Conservation (phyloP, 371 early-diverging fungal species). For the Circinella minor region DNA sequence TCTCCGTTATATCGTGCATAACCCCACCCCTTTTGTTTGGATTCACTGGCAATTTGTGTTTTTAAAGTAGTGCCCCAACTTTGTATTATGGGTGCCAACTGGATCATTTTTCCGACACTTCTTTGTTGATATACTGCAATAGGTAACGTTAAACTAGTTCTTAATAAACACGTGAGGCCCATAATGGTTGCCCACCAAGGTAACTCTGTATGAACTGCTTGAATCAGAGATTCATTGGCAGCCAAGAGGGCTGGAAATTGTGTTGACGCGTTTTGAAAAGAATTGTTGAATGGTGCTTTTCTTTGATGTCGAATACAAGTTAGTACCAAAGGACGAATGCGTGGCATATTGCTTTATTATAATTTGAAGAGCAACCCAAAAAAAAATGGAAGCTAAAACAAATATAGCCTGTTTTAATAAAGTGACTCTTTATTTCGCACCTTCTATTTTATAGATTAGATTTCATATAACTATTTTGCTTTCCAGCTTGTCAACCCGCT, state of each 20-base stretch:
- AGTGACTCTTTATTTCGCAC: neutral
- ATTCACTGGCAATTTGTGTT: slow-evolving; percentile 48
- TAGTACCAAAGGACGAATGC: neutral
- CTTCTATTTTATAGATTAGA: neutral
- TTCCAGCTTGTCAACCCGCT: neutral
- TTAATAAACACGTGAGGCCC: slow-evolving; percentile 59
- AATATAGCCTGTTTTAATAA: neutral
- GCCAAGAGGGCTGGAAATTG: slow-evolving; percentile 33
- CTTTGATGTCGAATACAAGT: neutral
- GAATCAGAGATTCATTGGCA: slow-evolving; percentile 48
- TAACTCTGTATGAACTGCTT: slow-evolving; percentile 46
- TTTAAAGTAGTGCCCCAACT: slow-evolving; percentile 69
- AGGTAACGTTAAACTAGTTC: slow-evolving; percentile 71
- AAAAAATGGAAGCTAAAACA: neutral
- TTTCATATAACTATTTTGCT: neutral
- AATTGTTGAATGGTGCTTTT: neutral
- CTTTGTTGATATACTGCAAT: slow-evolving; percentile 77
- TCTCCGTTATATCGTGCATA: slow-evolving; percentile 54
- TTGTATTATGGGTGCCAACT: slow-evolving; percentile 65
- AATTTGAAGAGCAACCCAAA: neutral
- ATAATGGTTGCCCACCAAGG: slow-evolving; percentile 81
- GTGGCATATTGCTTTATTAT: neutral
- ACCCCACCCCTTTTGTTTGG: slow-evolving; percentile 40
- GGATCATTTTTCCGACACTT: slow-evolving; percentile 59
- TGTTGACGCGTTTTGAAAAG: neutral